phyloP scores from a whole-genome alignment of 2,329 filamentous ascomycete species.

The Mycocentrospora acerina region DNA sequence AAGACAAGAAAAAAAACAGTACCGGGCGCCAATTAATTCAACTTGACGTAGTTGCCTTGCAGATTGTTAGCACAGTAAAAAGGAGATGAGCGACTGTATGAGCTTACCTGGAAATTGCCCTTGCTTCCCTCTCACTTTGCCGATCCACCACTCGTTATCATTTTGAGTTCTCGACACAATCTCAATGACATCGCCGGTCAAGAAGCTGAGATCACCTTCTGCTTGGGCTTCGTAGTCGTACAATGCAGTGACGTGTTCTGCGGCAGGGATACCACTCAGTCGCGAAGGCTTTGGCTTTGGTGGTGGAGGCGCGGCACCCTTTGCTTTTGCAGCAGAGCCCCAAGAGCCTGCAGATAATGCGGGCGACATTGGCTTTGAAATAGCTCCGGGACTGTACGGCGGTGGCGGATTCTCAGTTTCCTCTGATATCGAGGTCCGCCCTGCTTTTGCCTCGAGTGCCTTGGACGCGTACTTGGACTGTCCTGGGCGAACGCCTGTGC shows the following conservation, averaged over 20 bases:
- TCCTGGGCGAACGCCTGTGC: constrained; percentile 41
- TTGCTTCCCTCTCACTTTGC: constrained; percentile 73
- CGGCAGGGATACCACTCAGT: constrained; percentile 64
- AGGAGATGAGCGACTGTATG: too few species aligned
- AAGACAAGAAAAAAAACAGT: too few species aligned
- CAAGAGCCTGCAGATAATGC: constrained; percentile 40
- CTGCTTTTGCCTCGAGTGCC: constrained; percentile 41
- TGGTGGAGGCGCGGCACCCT: constrained; percentile 52
- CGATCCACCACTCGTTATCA: constrained; percentile 97
- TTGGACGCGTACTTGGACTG: constrained; percentile 43
- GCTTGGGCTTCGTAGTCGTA: constrained; percentile 97
- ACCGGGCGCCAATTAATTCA: constrained; percentile 29
- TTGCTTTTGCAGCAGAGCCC: constrained; percentile 50
- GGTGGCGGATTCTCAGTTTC: constrained; percentile 42
- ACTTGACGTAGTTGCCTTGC: constrained; percentile 47
- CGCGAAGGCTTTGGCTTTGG: constrained; percentile 62
- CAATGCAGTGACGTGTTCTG: constrained; percentile 82
- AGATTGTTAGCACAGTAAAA: constrained; percentile 33
- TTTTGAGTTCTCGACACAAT: constrained; percentile 82
- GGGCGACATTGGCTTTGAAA: constrained; percentile 25
- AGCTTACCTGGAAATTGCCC: constrained; percentile 91
- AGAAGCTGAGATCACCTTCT: constrained; percentile 90
- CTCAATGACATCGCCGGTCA: constrained; percentile 85
- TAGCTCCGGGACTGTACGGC: constrained; percentile 41
- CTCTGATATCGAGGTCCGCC: constrained; percentile 33